Conservation (phyloP, 2,329 filamentous ascomycete genomes). For the Diaporthe velutina region DNA sequence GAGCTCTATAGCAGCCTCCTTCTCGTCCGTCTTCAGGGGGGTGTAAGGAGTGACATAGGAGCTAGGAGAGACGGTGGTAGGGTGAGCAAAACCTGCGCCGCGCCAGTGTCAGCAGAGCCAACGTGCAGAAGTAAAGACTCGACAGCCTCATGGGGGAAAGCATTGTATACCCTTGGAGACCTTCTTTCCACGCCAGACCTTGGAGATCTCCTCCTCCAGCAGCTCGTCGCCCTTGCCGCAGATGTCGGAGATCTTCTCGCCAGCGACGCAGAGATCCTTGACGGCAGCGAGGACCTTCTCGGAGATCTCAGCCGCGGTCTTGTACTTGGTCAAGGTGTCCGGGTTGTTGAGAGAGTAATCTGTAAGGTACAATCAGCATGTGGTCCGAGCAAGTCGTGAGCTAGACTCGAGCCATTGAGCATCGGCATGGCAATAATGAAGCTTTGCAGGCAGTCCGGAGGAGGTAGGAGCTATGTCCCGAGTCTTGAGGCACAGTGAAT, state of each 20-base stretch:
- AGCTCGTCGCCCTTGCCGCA: slow-evolving; percentile 97
- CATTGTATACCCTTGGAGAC: slow-evolving; percentile 80
- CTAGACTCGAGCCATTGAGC: slow-evolving; percentile 21
- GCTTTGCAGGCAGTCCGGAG: not conserved
- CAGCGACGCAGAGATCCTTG: slow-evolving; percentile 78
- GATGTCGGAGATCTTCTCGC: slow-evolving; percentile 92
- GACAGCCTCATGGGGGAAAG: slow-evolving; percentile 46
- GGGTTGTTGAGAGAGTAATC: slow-evolving; percentile 93
- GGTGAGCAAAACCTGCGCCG: slow-evolving; percentile 83
- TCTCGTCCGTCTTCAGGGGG: slow-evolving; percentile 85
- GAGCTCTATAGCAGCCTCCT: slow-evolving; percentile 84
- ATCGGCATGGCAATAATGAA: not conserved
- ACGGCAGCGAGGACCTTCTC: slow-evolving; percentile 95
- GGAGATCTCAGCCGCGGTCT: slow-evolving; percentile 94
- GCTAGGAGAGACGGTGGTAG: slow-evolving; percentile 93
- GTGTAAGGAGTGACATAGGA: slow-evolving; percentile 98
- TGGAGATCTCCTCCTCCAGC: slow-evolving; percentile 90
- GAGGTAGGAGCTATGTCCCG: not conserved
- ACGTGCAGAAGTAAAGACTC: slow-evolving; percentile 2
- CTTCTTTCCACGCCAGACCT: slow-evolving; percentile 99
- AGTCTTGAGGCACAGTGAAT: not conserved
- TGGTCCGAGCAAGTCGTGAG: not conserved
- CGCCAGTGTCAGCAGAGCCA: slow-evolving; percentile 10
- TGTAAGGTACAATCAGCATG: slow-evolving; percentile 50
- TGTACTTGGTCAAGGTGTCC: slow-evolving; percentile 98